Evolutionary conservation across 441 rosid genomes (phyloP), one percentile per base, ranked within the genome.

Genomic region (Manihot esculenta): DNA sequence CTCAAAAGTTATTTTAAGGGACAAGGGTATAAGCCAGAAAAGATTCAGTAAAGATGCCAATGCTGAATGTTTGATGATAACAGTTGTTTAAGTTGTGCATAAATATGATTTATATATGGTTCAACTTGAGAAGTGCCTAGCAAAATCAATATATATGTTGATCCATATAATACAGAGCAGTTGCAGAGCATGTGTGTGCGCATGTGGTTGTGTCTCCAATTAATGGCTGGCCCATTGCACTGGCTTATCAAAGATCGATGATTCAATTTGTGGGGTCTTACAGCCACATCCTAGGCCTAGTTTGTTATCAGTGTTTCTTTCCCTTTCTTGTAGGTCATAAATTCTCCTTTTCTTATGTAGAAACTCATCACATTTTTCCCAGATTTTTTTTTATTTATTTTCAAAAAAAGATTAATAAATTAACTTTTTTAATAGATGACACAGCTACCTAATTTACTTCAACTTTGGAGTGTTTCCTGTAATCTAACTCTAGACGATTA

Each of bases 41-140:
- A 72, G 80, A 73, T 78, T 80, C 79, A 35, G 33, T n/a, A 44
- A 50, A 69, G 21, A 64, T 47, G 72, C 48, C 72, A 64, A 2
- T 35, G 7, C 41, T 35, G 41, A 35, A 35, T 6, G 41, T 5
- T 35, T 35, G 41, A 35, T 35, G 6, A 5, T 30, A 1, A 4
- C n/a, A 30, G 33, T 30, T 30, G 33, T 35, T 53, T 20, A 24
- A 11, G 54, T 62, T 18, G 62, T 69, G 27, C 51, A 51, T 56
- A 44, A 50, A 23, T 27, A 20, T 62, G 42, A 66, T 21, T 51
- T 56, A 56, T 56, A 53, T 12, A 75, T 55, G 44, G 23, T 67
- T 17, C 58, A 77, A 64, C 49, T 66, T 64, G 77, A 2, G 41
- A 35, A 35, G 3, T 35, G 41, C 4, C 41, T 2, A 35, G 41